Evolutionary conservation across 75 land plant genomes (phyloP), one percentile per base, ranked within the genome.

Genomic region (Azolla pinnata): DNA sequence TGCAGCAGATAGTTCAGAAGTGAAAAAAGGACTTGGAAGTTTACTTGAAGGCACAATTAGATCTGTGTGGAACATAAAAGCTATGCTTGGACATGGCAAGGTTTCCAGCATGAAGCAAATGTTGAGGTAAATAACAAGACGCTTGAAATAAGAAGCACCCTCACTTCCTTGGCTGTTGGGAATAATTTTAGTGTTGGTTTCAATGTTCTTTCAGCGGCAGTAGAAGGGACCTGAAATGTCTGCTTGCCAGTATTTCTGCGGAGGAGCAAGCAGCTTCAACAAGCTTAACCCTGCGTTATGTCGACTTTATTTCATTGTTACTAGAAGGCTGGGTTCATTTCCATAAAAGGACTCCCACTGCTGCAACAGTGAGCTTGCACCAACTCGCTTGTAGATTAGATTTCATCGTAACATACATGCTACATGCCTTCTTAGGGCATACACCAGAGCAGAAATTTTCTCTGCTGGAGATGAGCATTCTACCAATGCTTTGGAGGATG

Each of bases 381-480:
- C 29, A 52, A 2, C 54, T 52, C 2, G 29, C 29, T 52, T 26
- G 14, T 7, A 52, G 29, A 27, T 27, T 52, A 14, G 54, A 52
- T 1, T 52, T 52, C 24, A 24, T 52, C 27, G 54, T 52, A 7
- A 52, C 12, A 29, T 27, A 29, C 54, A 52, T 52, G 54, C 54
- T 25, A 26, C 29, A 52, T 24, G 27, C 54, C 4, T 52, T 19
- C 28, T 1, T 26, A 25, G 54, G 54, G 14, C 54, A 52, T 52
- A 27, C 54, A 23, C 2, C 9, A 9, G 29, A 52, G 29, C 54
- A 52, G 28, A 2, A 52, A 26, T 14, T 52, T 4, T 14, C 24
- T 16, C 24, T 52, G 54, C 25, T 52, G 24, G 54, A 52, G 54
- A 25, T 52, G 29, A 52, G 54, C 29, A 52, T 52, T 4, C 12